Evolutionary conservation across 2,329 filamentous ascomycete species (phyloP), one percentile per base, ranked within the genome.

Genomic region (Sporothrix humicola): DNA sequence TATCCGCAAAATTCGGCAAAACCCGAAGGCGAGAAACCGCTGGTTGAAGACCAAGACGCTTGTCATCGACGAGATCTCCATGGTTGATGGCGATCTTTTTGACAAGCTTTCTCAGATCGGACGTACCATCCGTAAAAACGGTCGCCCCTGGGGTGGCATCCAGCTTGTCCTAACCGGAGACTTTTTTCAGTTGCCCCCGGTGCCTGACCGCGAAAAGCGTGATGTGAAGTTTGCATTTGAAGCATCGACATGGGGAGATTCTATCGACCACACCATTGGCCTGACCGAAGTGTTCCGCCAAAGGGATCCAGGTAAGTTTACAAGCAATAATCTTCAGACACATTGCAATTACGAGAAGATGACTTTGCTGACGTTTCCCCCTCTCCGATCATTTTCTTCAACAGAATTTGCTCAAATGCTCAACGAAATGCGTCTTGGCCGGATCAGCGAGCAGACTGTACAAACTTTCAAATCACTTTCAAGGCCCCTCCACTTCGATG

Each of bases 21-120:
- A 98, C 77, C 87, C 88, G 20, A 98, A 98, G 80, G 94, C 94
- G 26, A 95, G 93, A 80, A 92, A 90, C 76, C 89, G 95, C 56
- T 99, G 97, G 97, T 83, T 97, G 76, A 89, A 90, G 73, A 97
- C 94, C 0, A 97, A 95, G 79, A 90, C 94, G 13, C 87, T 99
- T 31, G 87, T 99, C 77, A 89, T 99, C 78, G 96, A 99, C 82
- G 96, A 99, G 81, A 91, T 99, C 3, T 98, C 96, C 13, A 99
- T 99, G 97, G 95, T 99, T 4, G 96, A 99, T 78, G 96, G 94
- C 0, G 95, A 98, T 48, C 86, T 99, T 0, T 99, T 98, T 77
- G 96, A 99, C 84, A 99, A 99, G 81, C 87, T 99, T 20, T 94
- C 97, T 75, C 89, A 92, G 75, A 92, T 99, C 77, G 95, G 95